Evolutionary conservation across 2,329 filamentous ascomycete genomes (phyloP), one percentile per base, ranked within the genome.

Genomic region (Colletotrichum agaves): DNA sequence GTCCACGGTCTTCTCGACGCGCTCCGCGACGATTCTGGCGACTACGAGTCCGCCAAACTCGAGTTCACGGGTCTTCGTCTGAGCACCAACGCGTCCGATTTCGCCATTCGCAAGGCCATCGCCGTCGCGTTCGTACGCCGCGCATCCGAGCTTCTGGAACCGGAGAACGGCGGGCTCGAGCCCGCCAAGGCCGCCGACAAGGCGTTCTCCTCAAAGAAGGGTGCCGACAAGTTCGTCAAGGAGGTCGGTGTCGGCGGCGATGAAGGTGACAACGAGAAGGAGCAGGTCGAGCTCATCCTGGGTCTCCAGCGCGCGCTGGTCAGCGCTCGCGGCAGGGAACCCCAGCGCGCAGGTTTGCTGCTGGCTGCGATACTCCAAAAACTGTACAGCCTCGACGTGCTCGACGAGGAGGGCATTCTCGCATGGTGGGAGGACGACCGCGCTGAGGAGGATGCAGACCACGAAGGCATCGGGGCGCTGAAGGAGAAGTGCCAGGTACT

Each of bases 41-140:
- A 97, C 76, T 96, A 97, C 71, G 94, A 97, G 74, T 85, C 84
- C 2, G 87, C 88, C 56, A 93, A 95, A 77, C 87, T 98, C 37
- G 96, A 99, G 77, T 92, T 99, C 70, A 97, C 94, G 83, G 93
- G 93, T 52, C 85, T 98, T n/a, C 91, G 95, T 11, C 93, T 99
- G 78, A 91, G 91, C 61, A 93, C 92, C 74, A 93, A 98, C 74
- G 96, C 96, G 2, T 94, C 93, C 1, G 95, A 97, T 75, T 87
- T 91, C 71, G 92, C 96, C 78, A 93, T 98, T 74, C 92, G 95
- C 49, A 90, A 91, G 37, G 94, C 96, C 15, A 90, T 98, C 23
- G 93, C 93, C 2, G 88, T 91, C 2, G 92, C 94, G 1, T 95
- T 98, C 76, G 91, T 93, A 74, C 93, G 92, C 74, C 91, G 92